Evolutionary conservation across 176 grass and related monocot genomes (phyloP).

Genomic region (Paspalum notatum): DNA sequence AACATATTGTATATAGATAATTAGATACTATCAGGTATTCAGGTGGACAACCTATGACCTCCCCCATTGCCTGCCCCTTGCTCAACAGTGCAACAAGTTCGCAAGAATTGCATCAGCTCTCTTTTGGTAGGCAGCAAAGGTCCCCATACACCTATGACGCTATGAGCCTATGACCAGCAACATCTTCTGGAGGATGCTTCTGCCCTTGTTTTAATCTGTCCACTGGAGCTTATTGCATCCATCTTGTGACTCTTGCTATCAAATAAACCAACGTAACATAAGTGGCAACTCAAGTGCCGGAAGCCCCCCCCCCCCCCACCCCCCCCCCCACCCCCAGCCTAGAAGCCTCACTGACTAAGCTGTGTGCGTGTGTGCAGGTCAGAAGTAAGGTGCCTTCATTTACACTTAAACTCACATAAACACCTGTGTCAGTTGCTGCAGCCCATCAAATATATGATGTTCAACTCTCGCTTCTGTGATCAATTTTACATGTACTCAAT

Average conservation of each 20-base stretch:
- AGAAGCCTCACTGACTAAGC: background rate
- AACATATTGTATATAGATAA: background rate
- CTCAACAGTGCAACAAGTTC: background rate
- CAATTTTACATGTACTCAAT: background rate
- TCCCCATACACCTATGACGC: background rate
- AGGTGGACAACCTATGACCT: background rate
- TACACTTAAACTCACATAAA: background rate
- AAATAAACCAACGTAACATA: background rate
- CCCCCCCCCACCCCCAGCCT: background rate
- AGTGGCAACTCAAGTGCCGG: background rate
- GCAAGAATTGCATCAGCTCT: background rate
- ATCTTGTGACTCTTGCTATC: background rate
- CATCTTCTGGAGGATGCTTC: background rate
- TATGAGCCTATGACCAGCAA: no score
- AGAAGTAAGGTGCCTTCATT: slow-evolving; percentile 10
- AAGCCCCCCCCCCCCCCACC: background rate
- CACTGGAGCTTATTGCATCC: background rate
- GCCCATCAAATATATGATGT: no score
- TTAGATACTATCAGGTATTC: background rate
- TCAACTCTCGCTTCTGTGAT: background rate
- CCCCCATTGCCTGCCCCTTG: background rate
- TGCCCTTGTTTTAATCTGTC: background rate
- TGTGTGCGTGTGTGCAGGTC: background rate
- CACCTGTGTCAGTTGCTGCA: background rate
- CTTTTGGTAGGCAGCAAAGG: background rate